Evolutionary conservation across 2,329 filamentous ascomycete species (phyloP).

Genomic region (Talaromyces funiculosus): DNA sequence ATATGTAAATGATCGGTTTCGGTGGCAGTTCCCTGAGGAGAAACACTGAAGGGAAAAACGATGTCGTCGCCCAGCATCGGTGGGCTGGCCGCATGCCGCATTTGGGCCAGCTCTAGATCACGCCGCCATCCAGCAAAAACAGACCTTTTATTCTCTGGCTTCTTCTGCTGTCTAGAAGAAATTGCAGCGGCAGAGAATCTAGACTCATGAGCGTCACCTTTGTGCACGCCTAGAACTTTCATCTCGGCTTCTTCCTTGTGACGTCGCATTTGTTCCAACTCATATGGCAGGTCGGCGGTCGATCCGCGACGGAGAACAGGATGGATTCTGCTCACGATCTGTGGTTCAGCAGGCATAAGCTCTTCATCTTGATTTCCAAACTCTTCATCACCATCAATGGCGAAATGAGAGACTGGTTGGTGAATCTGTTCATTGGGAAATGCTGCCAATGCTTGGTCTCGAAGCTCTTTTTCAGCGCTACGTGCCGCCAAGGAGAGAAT

Average conservation of each 20-base stretch:
- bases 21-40: slow-evolving; percentile 77
- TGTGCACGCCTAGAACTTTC: slow-evolving; percentile 29
- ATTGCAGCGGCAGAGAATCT: slow-evolving; percentile 29
- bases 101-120: slow-evolving; percentile 40
- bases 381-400: slow-evolving; percentile 36
- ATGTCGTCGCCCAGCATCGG: slow-evolving; percentile 86
- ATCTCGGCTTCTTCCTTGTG: slow-evolving; percentile 62
- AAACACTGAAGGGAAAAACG: slow-evolving; percentile 71
- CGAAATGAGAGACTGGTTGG: slow-evolving; percentile 44
- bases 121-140: slow-evolving; percentile 19
- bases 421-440: slow-evolving; percentile 46
- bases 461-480: slow-evolving; percentile 72
- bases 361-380: slow-evolving; percentile 28
- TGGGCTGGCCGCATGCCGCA: slow-evolving; percentile 59
- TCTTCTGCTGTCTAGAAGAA: slow-evolving; percentile 20
- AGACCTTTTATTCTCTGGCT: slow-evolving; percentile 11
- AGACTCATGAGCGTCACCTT: slow-evolving; percentile 25
- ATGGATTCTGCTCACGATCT: slow-evolving; percentile 16
- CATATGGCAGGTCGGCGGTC: slow-evolving; percentile 56
- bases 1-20: slow-evolving; percentile 61
- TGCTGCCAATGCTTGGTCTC: slow-evolving; percentile 53
- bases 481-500: slow-evolving; percentile 73
- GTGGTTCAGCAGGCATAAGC: slow-evolving; percentile 14
- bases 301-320: slow-evolving; percentile 37
- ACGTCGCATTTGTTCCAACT: slow-evolving; percentile 73